These are phyloP conservation scores for Gleditsia sinensis DNA, from an alignment of 306 rosid species.

Conservation along the genomic window DNA sequence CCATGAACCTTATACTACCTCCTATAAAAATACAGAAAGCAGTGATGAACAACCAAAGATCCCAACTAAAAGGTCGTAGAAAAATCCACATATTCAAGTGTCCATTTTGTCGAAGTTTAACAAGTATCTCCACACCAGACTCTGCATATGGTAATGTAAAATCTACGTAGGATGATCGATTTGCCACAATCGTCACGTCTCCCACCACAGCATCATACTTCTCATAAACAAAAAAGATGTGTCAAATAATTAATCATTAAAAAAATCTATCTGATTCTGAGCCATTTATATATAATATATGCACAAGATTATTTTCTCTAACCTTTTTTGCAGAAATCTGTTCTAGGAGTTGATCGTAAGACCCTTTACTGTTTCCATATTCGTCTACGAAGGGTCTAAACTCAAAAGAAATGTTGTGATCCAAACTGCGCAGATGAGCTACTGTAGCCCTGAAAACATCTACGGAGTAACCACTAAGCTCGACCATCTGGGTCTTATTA, in stretches of 20 bases:
- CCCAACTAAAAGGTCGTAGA: conserved; percentile 28
- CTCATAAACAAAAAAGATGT: too few relatives aligned
- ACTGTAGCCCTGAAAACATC: neutral
- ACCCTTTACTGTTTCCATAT: neutral
- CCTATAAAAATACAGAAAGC: neutral
- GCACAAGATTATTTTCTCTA: too few relatives aligned
- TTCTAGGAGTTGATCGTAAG: neutral
- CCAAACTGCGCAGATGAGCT: neutral
- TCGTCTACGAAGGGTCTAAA: neutral
- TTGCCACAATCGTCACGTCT: conserved; percentile 15
- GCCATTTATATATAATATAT: too few relatives aligned
- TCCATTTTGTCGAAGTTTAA: neutral
- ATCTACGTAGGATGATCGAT: conserved; percentile 18
- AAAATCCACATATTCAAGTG: conserved; percentile 30
- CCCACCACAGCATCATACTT: conserved; percentile 28
- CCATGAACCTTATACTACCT: conserved; percentile 8
- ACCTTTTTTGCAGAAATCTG: neutral
- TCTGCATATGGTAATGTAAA: conserved; percentile 25
- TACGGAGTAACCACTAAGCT: conserved; percentile 7
- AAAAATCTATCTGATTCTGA: too few relatives aligned
- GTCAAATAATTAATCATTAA: too few relatives aligned
- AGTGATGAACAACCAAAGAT: conserved; percentile 5
- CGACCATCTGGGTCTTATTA: neutral
- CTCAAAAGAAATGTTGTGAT: neutral
- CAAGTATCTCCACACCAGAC: conserved; percentile 19